These are phyloP conservation scores for Candida nitratophila DNA, from an alignment of 805 yeast genomes.

Conservation along the genomic window DNA sequence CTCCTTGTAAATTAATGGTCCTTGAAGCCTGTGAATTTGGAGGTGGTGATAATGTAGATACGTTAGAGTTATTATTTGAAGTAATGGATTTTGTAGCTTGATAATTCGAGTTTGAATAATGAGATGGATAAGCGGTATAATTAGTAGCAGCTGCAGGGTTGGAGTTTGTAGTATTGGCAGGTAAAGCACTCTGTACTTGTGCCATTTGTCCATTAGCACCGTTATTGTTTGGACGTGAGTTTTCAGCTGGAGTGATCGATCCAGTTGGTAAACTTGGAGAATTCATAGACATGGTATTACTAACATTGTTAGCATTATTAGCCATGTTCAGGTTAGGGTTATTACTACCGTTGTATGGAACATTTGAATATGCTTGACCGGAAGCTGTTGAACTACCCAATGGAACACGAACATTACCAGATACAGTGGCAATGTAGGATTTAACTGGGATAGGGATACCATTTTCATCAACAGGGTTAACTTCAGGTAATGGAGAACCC, in stretches of 20 bases:
- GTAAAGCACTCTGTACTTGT: background rate
- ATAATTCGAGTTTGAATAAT: background rate
- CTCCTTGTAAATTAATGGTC: background rate
- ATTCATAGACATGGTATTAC: background rate
- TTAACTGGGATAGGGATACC: background rate
- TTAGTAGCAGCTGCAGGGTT: background rate
- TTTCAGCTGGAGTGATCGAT: background rate
- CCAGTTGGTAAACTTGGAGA: background rate
- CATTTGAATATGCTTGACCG: background rate
- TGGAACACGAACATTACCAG: background rate
- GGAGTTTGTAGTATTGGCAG: background rate
- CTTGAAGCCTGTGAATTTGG: background rate
- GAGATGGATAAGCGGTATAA: conserved; percentile 1
- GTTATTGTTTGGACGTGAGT: too few relatives aligned
- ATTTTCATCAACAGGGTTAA: background rate
- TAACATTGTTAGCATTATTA: too few relatives aligned
- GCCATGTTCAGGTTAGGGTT: background rate
- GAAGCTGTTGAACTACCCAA: background rate
- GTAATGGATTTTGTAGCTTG: background rate
- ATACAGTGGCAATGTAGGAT: background rate
- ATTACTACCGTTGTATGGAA: background rate
- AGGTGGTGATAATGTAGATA: background rate
- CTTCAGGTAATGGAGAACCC: background rate
- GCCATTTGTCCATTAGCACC: too few relatives aligned
- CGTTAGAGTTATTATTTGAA: background rate